Conservation (phyloP, 148 eudicot species). For the Dianthus caryophyllus region DNA sequence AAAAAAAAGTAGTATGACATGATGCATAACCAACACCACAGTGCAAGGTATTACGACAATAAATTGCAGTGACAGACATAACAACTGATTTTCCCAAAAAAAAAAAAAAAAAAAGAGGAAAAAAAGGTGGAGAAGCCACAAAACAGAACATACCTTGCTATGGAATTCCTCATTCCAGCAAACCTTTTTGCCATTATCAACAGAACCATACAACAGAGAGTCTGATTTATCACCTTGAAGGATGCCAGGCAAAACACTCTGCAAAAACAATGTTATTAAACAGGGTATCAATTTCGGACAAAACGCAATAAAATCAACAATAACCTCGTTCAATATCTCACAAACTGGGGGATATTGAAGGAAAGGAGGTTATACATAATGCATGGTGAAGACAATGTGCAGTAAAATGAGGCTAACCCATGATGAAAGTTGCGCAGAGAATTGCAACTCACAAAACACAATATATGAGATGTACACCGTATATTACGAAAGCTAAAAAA, state of each 20-base stretch:
- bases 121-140: not conserved
- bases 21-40: not conserved
- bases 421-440: too few species aligned
- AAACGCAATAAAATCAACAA: not conserved
- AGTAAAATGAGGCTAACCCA: too few species aligned
- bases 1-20: too few species aligned
- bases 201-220: slow-evolving; percentile 96
- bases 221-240: slow-evolving; percentile 99
- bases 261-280: slow-evolving; percentile 17
- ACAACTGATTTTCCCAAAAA: too few species aligned
- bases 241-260: slow-evolving; percentile 99
- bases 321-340: too few species aligned
- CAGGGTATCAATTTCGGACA: not conserved
- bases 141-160: slow-evolving; percentile 53
- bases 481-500: not conserved
- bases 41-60: not conserved
- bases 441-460: too few species aligned
- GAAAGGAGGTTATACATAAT: too few species aligned
- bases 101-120: too few species aligned
- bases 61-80: not conserved
- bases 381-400: too few species aligned
- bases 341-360: too few species aligned
- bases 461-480: too few species aligned
- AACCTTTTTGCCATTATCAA: slow-evolving; percentile 97
- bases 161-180: slow-evolving; percentile 99